Evolutionary conservation across 495 filamentous ascomycete genomes (phyloP), one percentile per base, ranked within the genome.

Genomic region (Xylaria intraflava): DNA sequence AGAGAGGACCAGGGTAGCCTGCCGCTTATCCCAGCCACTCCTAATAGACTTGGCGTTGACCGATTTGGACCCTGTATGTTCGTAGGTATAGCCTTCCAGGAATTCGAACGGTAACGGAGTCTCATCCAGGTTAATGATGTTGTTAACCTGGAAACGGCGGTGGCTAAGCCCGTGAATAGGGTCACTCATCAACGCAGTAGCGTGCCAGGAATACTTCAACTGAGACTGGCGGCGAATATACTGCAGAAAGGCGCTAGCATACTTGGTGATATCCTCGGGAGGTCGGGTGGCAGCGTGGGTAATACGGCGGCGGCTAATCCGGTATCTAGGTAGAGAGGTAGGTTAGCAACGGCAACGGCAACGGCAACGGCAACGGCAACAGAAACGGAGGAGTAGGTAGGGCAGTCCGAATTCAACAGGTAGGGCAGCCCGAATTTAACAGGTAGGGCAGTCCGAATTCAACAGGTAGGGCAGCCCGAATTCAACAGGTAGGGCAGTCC

Each of bases 111-210:
- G 35, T n/a, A 38, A 3, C 2, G 35, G 35, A 3, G 35, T 38
- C 35, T 38, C 35, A 8, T 38, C 14, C 2, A 38, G 35, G n/a
- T 38, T 38, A 9, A 38, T 17, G 12, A 38, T 38, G 12, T 2
- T 14, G 8, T 38, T 1, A 91, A 11, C 94, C 76, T 14, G 35
- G 8, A 17, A 38, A 3, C n/a, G 2, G 4, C 16, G 2, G 3
- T 17, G 6, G 8, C 35, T 38, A 16, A 38, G 35, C 2, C 35
- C 35, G 2, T 38, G 14, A 3, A 5, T 2, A 19, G 35, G 16
- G 35, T 38, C 35, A 17, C 35, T 38, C 35, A 38, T 38, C n/a
- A 38, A 38, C 35, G 16, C 35, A 11, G n/a, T 17, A 38, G 5
- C n/a, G 14, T 38, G 5, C 35, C 3, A 17, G 5, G 35, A 3